phyloP scores from a whole-genome alignment of 2,329 filamentous ascomycete genomes.

The Microsporum audouinii region DNA sequence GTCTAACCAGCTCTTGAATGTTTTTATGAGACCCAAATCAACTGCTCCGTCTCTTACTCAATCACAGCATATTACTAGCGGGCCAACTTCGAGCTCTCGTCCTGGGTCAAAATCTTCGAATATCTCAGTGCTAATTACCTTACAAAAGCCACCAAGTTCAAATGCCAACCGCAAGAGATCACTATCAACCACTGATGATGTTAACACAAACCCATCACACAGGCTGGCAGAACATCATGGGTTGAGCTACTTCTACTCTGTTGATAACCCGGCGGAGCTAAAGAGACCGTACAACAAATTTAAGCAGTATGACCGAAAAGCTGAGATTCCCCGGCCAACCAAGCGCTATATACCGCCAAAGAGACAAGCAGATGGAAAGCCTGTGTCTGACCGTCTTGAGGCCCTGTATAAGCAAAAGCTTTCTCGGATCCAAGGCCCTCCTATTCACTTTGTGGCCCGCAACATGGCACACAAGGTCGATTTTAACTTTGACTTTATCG shows the following conservation, averaged over 20 bases:
- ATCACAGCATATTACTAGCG: not conserved
- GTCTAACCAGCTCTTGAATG: not conserved
- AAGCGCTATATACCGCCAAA: not conserved
- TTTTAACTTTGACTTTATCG: slow-evolving; percentile 31
- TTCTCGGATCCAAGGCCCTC: slow-evolving; percentile 20
- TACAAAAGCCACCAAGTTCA: not conserved
- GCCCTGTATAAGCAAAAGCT: slow-evolving; percentile 19
- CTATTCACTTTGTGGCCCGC: slow-evolving; percentile 17
- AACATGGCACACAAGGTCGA: slow-evolving; percentile 16
- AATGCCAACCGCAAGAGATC: not conserved
- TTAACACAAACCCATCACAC: not conserved
- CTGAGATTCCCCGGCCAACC: not conserved
- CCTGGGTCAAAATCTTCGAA: not conserved
- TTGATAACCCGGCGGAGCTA: not conserved
- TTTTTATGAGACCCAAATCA: not conserved
- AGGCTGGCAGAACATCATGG: not conserved
- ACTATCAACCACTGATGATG: not conserved
- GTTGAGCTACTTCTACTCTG: not conserved
- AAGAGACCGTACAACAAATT: not conserved
- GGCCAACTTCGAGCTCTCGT: not conserved
- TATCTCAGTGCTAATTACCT: not conserved
- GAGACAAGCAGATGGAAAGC: not conserved
- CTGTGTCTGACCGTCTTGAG: not conserved
- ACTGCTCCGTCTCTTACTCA: not conserved
- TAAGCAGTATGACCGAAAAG: not conserved